Base-by-base conservation (phyloP, 352 stramenopile species). In the Globisporangium takayamanum region DNA sequence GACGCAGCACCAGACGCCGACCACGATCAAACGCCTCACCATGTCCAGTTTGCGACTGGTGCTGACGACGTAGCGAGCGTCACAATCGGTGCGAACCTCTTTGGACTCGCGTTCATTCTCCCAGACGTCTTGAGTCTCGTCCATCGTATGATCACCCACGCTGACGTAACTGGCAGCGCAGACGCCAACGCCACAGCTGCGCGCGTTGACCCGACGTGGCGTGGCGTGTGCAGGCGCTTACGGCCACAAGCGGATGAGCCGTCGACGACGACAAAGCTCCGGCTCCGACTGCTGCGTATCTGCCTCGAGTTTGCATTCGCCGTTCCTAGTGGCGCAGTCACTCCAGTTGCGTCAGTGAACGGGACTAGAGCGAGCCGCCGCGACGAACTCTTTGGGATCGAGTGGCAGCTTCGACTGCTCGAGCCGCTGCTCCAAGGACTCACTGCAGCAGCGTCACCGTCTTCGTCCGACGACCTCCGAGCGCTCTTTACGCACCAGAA, bases 231-330 rank as follows among this genome's bases (percentile, higher is more conserved):
- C 22, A 20, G 52, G 10, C 80, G 79, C 8, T 65, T 87, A 33
- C 46, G 72, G 8, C 51, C 5, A 30, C 11, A 30, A 58, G 50
- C 33, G 41, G 41, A 47, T 50, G 50, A 16, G 48, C 44, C 8
- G 30, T 42, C 61, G 28, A 51, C 22, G 11, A 53, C 39, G 5
- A 57, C 71, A 41, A 78, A 74, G 25, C 67, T 87, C 52, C 56
- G 57, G 14, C 62, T 78, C 30, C 80, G 77, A 18, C 63, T 87
- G 2, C 44, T 76, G 20, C 66, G 77, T 0, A 59, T 87, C 30
- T 73, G 61, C 37, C 71, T 87, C 37, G 73, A 87, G 50, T 87
- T 87, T 63, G 66, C 72, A 11, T 75, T 87, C 48, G 80, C 72
- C 28, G 62, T 78, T 33, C 55, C 59, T 14, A 63, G 28, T 36